Percentiles rank a stretch among this genome's conserved stretches.
Evolutionary conservation across 176 grass and related monocot genomes (phyloP).

Genomic region (Phoenix roebelenii): DNA sequence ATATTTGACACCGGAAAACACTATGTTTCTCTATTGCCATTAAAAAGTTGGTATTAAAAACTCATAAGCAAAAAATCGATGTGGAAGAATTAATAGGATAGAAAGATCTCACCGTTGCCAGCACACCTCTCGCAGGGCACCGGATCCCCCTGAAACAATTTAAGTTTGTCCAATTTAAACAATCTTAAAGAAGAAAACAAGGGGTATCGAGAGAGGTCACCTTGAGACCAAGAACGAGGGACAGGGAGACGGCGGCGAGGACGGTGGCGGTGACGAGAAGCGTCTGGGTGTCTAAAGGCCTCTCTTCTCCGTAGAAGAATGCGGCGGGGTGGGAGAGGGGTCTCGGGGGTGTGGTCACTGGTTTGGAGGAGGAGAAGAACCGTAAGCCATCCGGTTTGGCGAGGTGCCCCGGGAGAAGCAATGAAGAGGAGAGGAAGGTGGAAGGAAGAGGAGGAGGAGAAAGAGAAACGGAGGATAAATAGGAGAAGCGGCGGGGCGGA

Average conservation of each 20-base stretch:
- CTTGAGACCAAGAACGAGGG: conserved; percentile 76
- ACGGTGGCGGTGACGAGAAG: conserved; percentile 50
- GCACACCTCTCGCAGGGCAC: conserved; percentile 65
- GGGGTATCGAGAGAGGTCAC: conserved; percentile 9
- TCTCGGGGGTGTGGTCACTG: neutral
- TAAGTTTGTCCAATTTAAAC: neutral
- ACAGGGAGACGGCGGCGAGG: conserved; percentile 52
- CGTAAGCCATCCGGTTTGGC: neutral
- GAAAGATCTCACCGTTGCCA: conserved; percentile 39
- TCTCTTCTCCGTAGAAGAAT: conserved; percentile 23
- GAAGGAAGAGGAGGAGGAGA: conserved; percentile 8
- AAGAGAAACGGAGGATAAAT: conserved; percentile 3
- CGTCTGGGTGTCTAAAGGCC: conserved; percentile 70
- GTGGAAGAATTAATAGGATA: too few relatives aligned
- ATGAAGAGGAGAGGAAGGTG: conserved; percentile 11
- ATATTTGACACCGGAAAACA: too few relatives aligned
- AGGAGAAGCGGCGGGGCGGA: neutral
- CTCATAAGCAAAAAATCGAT: too few relatives aligned
- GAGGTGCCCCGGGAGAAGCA: conserved; percentile 3
- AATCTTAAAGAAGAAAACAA: neutral
- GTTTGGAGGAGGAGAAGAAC: neutral
- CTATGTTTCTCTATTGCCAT: too few relatives aligned
- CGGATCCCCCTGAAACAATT: conserved; percentile 50
- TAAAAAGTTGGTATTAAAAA: too few relatives aligned
- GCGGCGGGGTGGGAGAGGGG: conserved; percentile 7